Conservation (phyloP, 2,329 filamentous ascomycete genomes). For the Xylariaceae sp. region DNA sequence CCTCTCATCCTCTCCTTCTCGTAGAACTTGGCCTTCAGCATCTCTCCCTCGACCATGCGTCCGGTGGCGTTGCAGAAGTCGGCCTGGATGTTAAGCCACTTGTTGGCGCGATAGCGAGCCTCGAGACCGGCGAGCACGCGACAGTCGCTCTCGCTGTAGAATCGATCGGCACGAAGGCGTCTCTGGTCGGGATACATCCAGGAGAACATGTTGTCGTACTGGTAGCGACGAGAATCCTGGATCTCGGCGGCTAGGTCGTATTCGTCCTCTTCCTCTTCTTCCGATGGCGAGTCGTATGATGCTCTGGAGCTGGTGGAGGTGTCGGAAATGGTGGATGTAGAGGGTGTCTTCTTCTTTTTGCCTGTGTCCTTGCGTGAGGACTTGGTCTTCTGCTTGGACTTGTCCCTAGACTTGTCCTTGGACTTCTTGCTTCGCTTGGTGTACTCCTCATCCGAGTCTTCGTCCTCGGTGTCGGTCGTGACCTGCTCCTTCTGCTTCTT, state of each 20-base stretch:
- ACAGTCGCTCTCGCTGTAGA: constrained; percentile 25
- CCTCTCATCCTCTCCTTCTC: constrained; percentile 3
- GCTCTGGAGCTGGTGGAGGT: not conserved
- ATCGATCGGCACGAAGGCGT: constrained; percentile 15
- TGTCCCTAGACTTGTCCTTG: not conserved
- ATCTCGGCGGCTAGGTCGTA: constrained; percentile 4
- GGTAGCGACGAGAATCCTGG: constrained; percentile 13
- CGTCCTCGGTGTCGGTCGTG: not conserved
- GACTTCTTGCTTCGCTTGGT: not conserved
- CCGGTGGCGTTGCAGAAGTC: constrained; percentile 29
- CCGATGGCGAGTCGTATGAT: not conserved
- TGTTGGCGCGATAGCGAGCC: constrained; percentile 24
- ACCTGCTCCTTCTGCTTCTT: not conserved
- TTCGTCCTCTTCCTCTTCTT: not conserved
- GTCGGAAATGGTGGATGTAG: not conserved
- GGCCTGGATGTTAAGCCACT: constrained; percentile 24
- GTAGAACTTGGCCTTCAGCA: constrained; percentile 27
- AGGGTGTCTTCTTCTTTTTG: constrained; percentile 1
- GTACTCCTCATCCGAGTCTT: not conserved
- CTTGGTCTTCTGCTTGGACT: not conserved
- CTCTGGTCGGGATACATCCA: constrained; percentile 18
- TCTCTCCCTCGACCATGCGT: constrained; percentile 17
- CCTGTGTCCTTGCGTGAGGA: constrained; percentile 1
- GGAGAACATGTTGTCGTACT: constrained; percentile 14
- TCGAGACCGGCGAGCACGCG: constrained; percentile 22